phyloP scores from a whole-genome alignment of 176 grass and related monocot genomes.

The Alloteropsis semialata region DNA sequence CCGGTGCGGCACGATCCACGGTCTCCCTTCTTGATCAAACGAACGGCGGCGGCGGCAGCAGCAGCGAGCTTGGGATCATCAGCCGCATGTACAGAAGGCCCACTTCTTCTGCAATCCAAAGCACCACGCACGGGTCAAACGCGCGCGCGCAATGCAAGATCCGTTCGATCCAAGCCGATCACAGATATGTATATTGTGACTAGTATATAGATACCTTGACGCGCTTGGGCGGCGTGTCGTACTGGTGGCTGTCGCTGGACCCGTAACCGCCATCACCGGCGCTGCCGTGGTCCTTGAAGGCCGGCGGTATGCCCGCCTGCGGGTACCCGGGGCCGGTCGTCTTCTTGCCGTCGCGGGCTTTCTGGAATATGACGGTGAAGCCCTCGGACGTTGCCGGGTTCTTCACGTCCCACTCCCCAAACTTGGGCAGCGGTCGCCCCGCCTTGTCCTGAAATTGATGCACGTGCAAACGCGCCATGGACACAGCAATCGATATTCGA shows the following conservation, averaged over 20 bases:
- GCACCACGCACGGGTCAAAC: not conserved
- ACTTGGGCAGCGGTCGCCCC: slow-evolving; percentile 57
- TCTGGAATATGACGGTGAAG: slow-evolving; percentile 80
- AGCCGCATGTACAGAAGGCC: slow-evolving; percentile 20
- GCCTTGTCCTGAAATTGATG: slow-evolving; percentile 22
- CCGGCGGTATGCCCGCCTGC: slow-evolving; percentile 14
- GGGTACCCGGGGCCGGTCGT: slow-evolving; percentile 25
- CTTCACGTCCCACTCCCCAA: slow-evolving; percentile 75
- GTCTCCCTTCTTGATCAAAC: not conserved
- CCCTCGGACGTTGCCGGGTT: slow-evolving; percentile 54
- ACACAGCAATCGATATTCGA: not conserved
- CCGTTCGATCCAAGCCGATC: not conserved
- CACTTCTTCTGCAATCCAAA: slow-evolving; percentile 38
- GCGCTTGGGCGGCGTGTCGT: slow-evolving; percentile 28
- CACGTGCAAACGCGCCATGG: not conserved
- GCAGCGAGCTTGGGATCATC: not conserved
- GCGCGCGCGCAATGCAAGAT: not conserved
- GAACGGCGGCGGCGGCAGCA: not conserved
- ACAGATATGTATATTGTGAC: too few species aligned
- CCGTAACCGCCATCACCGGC: not conserved
- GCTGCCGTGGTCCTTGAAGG: slow-evolving; percentile 14
- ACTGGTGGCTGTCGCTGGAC: not conserved
- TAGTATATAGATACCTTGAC: slow-evolving; percentile 28
- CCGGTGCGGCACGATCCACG: not conserved
- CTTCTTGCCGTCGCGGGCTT: slow-evolving; percentile 63